Conservation (phyloP, 495 filamentous ascomycete genomes). For the Astrocystis sublimbata region DNA sequence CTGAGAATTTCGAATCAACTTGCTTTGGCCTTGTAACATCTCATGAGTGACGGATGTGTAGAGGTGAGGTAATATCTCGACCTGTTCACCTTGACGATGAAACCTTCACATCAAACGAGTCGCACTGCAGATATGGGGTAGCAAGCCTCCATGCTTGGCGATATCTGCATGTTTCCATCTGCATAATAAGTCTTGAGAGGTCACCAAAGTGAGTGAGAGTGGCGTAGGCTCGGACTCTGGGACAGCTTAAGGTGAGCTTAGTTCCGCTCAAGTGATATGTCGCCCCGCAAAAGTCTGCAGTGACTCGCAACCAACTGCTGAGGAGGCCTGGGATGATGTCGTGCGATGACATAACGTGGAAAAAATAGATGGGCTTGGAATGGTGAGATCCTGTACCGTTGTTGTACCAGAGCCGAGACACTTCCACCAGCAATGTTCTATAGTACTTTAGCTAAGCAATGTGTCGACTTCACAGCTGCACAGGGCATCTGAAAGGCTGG, state of each 20-base stretch:
- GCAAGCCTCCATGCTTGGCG: conserved; percentile 28
- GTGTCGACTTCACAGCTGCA: background rate
- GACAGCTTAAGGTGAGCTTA: conserved; percentile 29
- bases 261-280: conserved; percentile 25
- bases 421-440: conserved; percentile 24
- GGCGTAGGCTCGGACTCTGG: conserved; percentile 31
- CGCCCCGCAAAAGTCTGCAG: conserved; percentile 26
- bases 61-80: conserved; percentile 22
- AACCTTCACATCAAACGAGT: conserved; percentile 8
- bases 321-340: conserved; percentile 30
- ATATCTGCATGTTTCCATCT: conserved; percentile 34
- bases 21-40: conserved; percentile 12
- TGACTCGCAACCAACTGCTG: conserved; percentile 31
- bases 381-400: conserved; percentile 28
- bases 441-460: conserved; percentile 23
- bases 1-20: conserved; percentile 30
- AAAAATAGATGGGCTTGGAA: conserved; percentile 34
- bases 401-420: conserved; percentile 33
- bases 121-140: conserved; percentile 18
- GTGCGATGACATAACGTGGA: conserved; percentile 34
- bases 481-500: conserved; percentile 28
- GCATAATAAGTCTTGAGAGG: conserved; percentile 27
- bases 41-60: conserved; percentile 17
- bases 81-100: conserved; percentile 21
- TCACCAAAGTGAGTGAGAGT: conserved; percentile 19